Evolutionary conservation across 2,329 filamentous ascomycete species (phyloP), one percentile per base, ranked within the genome.

Genomic region (Celoporthe dispersa): DNA sequence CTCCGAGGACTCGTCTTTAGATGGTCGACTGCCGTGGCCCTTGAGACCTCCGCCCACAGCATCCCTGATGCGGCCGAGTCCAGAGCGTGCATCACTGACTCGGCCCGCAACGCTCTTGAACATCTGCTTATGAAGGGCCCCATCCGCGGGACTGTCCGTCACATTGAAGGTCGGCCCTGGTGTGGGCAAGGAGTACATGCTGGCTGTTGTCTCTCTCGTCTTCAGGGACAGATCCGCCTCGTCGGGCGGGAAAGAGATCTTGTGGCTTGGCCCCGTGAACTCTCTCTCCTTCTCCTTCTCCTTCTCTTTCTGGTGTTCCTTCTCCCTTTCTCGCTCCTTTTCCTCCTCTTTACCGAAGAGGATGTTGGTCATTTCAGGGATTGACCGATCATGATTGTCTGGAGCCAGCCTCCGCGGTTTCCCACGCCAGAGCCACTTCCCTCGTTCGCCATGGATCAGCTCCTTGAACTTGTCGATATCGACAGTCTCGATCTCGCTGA

Each of bases 341-440:
- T 82, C 78, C 11, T 88, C 87, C n/a, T 90, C 88, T 73, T 86
- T 87, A 41, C 86, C 86, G 68, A 91, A 87, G 3, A 86, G 78
- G 16, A 85, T 80, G 59, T 82, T 81, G 31, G 78, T 77, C 69
- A 84, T 77, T 22, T 88, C 85, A 16, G 84, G 80, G 14, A 81
- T 77, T 3, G 83, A 80, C 63, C 81, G 82, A 5, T 86, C 84
- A 63, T 82, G 80, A n/a, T 82, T 80, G 11, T 85, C 83, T 2
- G 80, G 76, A 1, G 79, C 79, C 16, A 82, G 86, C 77, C 95
- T 94, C 71, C 91, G 89, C 51, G 93, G 88, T 79, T 97, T 98
- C 22, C 95, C 96, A 72, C 93, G 87, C 96, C 96, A 99, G 1
- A 99, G 85, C 94, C 94, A 98, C 79, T 97, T 97, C 22, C 93